These are phyloP conservation scores for Ceratocystis colombiana DNA, from an alignment of 2,329 filamentous ascomycete genomes.

Conservation along the genomic window DNA sequence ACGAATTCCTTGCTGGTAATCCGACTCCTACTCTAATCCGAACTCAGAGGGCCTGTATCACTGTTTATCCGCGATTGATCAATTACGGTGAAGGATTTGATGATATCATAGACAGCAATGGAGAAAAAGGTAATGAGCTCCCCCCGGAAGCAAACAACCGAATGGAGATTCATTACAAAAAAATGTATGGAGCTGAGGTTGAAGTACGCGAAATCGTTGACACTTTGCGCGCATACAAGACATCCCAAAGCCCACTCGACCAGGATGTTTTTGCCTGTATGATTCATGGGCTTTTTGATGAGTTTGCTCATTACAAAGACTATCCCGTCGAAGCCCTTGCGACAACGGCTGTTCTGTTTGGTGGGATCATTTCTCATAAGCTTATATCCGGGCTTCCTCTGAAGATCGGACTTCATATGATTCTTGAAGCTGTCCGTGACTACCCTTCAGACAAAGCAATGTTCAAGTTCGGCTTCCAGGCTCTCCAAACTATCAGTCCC, in stretches of 20 bases:
- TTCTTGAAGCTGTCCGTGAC: slow-evolving; percentile 87
- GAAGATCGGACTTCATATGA: slow-evolving; percentile 92
- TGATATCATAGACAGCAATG: slow-evolving; percentile 79
- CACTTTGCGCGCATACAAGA: slow-evolving; percentile 76
- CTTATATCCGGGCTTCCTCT: slow-evolving; percentile 82
- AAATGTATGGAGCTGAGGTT: slow-evolving; percentile 89
- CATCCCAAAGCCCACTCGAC: slow-evolving; percentile 69
- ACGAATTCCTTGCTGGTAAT: slow-evolving; percentile 54
- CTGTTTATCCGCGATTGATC: slow-evolving; percentile 84
- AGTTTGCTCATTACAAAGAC: slow-evolving; percentile 89
- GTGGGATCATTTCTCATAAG: slow-evolving; percentile 89
- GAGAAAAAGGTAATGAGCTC: slow-evolving; percentile 68
- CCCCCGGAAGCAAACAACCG: slow-evolving; percentile 69
- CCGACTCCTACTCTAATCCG: slow-evolving; percentile 60
- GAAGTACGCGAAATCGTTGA: slow-evolving; percentile 79
- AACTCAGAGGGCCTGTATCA: slow-evolving; percentile 79
- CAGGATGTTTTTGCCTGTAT: slow-evolving; percentile 97
- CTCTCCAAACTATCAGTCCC: slow-evolving; percentile 74
- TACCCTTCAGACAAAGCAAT: slow-evolving; percentile 75
- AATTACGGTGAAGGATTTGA: slow-evolving; percentile 93
- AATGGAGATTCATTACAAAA: slow-evolving; percentile 97
- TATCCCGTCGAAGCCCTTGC: slow-evolving; percentile 94
- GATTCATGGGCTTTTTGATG: slow-evolving; percentile 95
- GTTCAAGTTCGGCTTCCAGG: slow-evolving; percentile 97
- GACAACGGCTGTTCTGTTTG: slow-evolving; percentile 91